A percentile compares a stretch with the other conserved stretches of the same genome.
phyloP scores from a whole-genome alignment of 2,329 filamentous ascomycete genomes.

The Escovopsis sp. region DNA sequence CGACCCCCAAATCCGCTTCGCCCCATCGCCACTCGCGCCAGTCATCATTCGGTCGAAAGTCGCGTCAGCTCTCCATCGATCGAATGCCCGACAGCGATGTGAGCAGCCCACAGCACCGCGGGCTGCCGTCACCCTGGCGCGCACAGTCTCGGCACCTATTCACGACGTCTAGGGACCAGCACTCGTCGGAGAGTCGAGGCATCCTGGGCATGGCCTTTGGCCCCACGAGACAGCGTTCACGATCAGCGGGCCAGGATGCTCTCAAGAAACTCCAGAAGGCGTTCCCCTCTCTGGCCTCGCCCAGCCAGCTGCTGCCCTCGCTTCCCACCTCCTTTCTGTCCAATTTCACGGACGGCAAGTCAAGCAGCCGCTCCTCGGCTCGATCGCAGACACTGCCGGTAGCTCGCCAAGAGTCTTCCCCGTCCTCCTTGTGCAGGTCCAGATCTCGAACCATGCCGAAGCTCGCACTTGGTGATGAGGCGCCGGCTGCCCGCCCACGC shows the following conservation, averaged over 20 bases:
- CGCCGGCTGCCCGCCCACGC: conserved; percentile 10
- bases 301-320: conserved; percentile 22
- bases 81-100: too few species aligned
- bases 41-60: too few species aligned
- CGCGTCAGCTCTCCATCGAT: too few species aligned
- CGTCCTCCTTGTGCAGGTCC: conserved; percentile 1
- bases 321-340: conserved; percentile 26
- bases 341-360: conserved; percentile 18
- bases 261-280: conserved; percentile 41
- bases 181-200: conserved; percentile 13
- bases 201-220: conserved; percentile 30
- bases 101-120: conserved; percentile 1
- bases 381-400: neutral
- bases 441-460: conserved; percentile 1
- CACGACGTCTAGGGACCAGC: conserved; percentile 5
- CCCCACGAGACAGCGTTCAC: conserved; percentile 32
- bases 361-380: conserved; percentile 1
- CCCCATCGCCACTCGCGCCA: neutral
- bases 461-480: neutral
- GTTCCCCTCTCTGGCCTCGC: conserved; percentile 32
- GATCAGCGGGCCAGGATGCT: conserved; percentile 41
- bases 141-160: conserved; percentile 4
- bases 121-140: conserved; percentile 16
- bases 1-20: conserved; percentile 8
- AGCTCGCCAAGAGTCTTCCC: neutral